Percentiles rank a stretch among this genome's conserved stretches.
phyloP scores from a whole-genome alignment of 2,329 filamentous ascomycete genomes.

The Ceratocystis diversiconidia region DNA sequence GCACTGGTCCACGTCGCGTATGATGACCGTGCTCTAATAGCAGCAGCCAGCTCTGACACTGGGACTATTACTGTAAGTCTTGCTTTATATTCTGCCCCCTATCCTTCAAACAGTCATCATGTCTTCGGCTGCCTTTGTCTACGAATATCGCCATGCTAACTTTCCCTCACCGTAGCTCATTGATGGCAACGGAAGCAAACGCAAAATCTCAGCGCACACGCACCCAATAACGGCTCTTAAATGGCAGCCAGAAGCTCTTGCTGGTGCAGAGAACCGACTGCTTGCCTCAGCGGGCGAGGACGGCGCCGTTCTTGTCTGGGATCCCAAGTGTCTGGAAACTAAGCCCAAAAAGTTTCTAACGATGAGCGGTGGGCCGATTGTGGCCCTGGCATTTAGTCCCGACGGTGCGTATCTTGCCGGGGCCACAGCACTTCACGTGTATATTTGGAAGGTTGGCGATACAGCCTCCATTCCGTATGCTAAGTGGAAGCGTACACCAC shows the following conservation, averaged over 20 bases:
- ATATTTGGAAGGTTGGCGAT: conserved; percentile 53
- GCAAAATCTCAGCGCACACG: conserved; percentile 44
- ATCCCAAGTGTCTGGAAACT: conserved; percentile 39
- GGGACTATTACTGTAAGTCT: conserved; percentile 46
- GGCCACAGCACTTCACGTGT: conserved; percentile 42
- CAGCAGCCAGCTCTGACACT: conserved; percentile 42
- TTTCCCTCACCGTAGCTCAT: conserved; percentile 32
- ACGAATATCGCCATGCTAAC: conserved; percentile 1
- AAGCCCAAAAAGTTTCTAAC: conserved; percentile 47
- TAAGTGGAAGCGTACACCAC: conserved; percentile 41
- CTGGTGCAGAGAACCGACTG: conserved; percentile 35
- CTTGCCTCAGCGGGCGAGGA: conserved; percentile 50
- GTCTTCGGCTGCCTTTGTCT: neutral
- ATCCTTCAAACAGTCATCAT: neutral
- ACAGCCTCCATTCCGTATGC: conserved; percentile 40
- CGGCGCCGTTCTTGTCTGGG: conserved; percentile 49
- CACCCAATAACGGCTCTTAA: conserved; percentile 43
- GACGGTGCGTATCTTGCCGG: conserved; percentile 50
- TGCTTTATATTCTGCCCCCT: neutral
- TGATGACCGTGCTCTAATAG: conserved; percentile 40
- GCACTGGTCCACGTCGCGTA: conserved; percentile 42
- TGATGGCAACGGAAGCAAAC: conserved; percentile 39
- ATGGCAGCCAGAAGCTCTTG: conserved; percentile 40
- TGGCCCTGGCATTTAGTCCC: conserved; percentile 47
- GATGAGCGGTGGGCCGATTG: conserved; percentile 40